Evolutionary conservation across 768 basidiomycete species (phyloP).

Genomic region (Tremella fuciformis): DNA sequence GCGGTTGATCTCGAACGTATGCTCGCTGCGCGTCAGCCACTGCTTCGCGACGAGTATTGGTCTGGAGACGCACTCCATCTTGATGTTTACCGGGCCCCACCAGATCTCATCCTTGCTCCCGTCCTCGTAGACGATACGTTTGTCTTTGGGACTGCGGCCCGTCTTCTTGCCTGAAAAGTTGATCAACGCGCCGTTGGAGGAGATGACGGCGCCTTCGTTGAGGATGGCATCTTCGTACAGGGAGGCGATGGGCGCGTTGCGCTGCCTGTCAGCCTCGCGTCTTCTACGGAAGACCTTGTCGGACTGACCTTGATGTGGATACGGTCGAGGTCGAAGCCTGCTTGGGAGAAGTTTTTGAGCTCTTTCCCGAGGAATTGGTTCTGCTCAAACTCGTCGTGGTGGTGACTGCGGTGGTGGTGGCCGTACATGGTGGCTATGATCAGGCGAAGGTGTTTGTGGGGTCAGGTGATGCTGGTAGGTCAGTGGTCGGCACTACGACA

Average conservation of each 20-base stretch:
- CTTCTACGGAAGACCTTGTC: neutral
- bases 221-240: conserved; percentile 98
- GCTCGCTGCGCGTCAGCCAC: conserved; percentile 43
- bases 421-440: conserved; percentile 2
- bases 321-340: conserved; percentile 97
- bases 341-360: conserved; percentile 95
- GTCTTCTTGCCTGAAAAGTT: conserved; percentile 99
- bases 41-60: neutral
- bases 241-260: conserved; percentile 59
- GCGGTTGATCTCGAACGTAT: conserved; percentile 99
- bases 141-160: conserved; percentile 95
- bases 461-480: no score
- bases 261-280: conserved; percentile 28
- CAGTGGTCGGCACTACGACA: no score
- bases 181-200: conserved; percentile 91
- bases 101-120: conserved; percentile 94
- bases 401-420: conserved; percentile 22
- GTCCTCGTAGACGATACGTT: conserved; percentile 98
- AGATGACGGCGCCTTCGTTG: conserved; percentile 97
- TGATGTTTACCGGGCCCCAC: conserved; percentile 99
- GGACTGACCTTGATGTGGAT: conserved; percentile 71
- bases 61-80: conserved; percentile 66
- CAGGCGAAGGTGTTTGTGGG: no score
- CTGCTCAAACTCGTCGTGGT: conserved; percentile 42
- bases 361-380: conserved; percentile 73